Percentiles rank a stretch among this genome's conserved stretches.
Evolutionary conservation across 116 monocot genomes (phyloP).

Genomic region (Cymodocea nodosa): DNA sequence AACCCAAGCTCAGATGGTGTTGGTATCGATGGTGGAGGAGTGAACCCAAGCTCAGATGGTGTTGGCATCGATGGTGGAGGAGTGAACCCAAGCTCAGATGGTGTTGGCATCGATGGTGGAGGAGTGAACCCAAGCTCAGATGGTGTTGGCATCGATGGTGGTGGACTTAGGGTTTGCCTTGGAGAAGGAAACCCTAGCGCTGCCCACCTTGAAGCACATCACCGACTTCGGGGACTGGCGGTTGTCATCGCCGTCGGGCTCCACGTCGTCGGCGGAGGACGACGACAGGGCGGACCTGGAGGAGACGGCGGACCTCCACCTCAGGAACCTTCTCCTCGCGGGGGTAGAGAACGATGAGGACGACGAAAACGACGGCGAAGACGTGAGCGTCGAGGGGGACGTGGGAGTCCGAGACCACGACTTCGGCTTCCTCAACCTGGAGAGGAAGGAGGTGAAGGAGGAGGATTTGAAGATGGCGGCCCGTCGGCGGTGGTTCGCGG

Average conservation of each 20-base stretch:
- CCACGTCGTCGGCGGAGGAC: slow-evolving; percentile 13
- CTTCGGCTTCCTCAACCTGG: slow-evolving; percentile 5
- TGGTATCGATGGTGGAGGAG: too few relatives aligned
- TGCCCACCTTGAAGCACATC: slow-evolving; percentile 25
- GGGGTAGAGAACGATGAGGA: background rate
- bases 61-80: too few relatives aligned
- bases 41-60: too few relatives aligned
- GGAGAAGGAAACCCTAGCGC: background rate
- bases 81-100: too few relatives aligned
- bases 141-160: background rate
- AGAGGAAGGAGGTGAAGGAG: slow-evolving; percentile 1
- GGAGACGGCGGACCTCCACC: slow-evolving; percentile 13
- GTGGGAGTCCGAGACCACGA: background rate
- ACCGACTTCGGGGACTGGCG: slow-evolving; percentile 33
- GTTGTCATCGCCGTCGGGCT: slow-evolving; percentile 3
- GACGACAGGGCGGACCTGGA: too few relatives aligned
- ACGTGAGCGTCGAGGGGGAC: background rate
- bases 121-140: too few relatives aligned
- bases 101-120: too few relatives aligned
- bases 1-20: too few relatives aligned
- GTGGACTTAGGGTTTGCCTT: background rate
- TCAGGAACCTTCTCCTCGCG: slow-evolving; percentile 2
- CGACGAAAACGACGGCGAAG: slow-evolving; percentile 11
- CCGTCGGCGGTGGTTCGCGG: background rate
- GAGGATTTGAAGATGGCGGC: background rate